Evolutionary conservation across 768 basidiomycete species (phyloP), one percentile per base, ranked within the genome.

Genomic region (Ramaria sp.): DNA sequence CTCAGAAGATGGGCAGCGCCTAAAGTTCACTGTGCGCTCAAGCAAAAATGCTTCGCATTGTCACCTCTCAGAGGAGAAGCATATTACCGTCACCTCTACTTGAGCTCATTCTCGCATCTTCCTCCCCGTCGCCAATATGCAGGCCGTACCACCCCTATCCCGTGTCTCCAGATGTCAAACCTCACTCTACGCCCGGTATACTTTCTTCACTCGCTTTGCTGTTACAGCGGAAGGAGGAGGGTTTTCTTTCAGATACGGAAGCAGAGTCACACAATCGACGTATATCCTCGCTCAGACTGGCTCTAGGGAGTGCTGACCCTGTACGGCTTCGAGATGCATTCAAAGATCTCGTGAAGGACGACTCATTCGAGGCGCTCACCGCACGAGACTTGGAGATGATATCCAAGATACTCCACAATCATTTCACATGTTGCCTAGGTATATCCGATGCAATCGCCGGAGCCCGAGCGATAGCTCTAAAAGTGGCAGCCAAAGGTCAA

Each of bases 401-500:
- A 20, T 54, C 53, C 5, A 24, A 20, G 19, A 31, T 54, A 15
- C 31, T 57, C 15, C 31, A 48, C 31, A 42, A 47, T 30, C 55
- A 47, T 38, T 39, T 33, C 17, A 10, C 37, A 33, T 15, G 20
- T 17, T 38, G 31, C 19, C 33, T 27, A 27, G 17, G n/a, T 12
- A 31, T 22, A 13, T 10, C n/a, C 4, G 20, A 37, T 27, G 48
- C 20, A 30, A 37, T 15, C 9, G 15, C 4, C 19, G 51, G 34
- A 17, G 31, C 34, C 37, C 72, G 77, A 60, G 70, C 75, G 53
- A 75, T 86, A 49, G 78, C 81, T 6, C 51, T 85, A 20, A 64
- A 71, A 38, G 70, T 77, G 7, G 80, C 84, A 0, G 70, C 64
- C 11, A 66, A 65, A 30, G 72, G 77, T 31, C 72, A 72, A 9